phyloP scores from a whole-genome alignment of 257 asterid species.

The Apocynum venetum region DNA sequence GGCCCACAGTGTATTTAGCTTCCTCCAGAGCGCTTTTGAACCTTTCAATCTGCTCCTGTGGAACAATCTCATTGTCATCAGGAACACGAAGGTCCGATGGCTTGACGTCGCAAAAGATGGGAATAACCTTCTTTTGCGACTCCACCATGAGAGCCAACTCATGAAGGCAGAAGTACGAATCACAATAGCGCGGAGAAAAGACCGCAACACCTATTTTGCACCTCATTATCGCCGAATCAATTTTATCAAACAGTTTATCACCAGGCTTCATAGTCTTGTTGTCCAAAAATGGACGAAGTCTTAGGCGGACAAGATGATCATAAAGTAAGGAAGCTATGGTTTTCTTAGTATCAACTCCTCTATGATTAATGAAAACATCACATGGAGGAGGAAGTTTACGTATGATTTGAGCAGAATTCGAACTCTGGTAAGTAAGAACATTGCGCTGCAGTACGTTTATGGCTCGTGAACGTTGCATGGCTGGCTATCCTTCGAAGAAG shows the following conservation, averaged over 20 bases:
- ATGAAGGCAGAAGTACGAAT: slow-evolving; percentile 52
- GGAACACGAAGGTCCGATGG: slow-evolving; percentile 40
- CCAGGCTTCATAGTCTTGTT: slow-evolving; percentile 60
- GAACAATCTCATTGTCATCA: slow-evolving; percentile 11
- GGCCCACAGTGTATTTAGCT: slow-evolving; percentile 51
- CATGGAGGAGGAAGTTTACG: slow-evolving; percentile 16
- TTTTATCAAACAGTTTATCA: slow-evolving; percentile 47
- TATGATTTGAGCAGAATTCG: slow-evolving; percentile 7
- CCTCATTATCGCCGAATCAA: slow-evolving; percentile 31
- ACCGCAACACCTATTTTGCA: slow-evolving; percentile 52
- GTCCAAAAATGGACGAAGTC: slow-evolving; percentile 42
- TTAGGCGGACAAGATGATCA: slow-evolving; percentile 31
- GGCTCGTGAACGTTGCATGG: slow-evolving; percentile 44
- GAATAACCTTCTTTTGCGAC: slow-evolving; percentile 38
- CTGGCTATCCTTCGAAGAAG: slow-evolving; percentile 8
- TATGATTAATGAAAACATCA: slow-evolving; percentile 56
- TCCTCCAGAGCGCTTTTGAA: slow-evolving; percentile 42
- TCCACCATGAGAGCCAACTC: slow-evolving; percentile 47
- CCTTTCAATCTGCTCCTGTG: slow-evolving; percentile 23
- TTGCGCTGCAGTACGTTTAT: slow-evolving; percentile 24
- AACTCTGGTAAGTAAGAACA: slow-evolving; percentile 1
- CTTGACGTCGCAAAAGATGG: slow-evolving; percentile 50
- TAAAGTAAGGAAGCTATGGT: slow-evolving; percentile 38
- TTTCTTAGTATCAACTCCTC: slow-evolving; percentile 49
- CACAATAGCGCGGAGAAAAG: slow-evolving; percentile 50